These are phyloP conservation scores for Nakaseomyces sp. DNA, from an alignment of 1,139 yeast species.

Conservation along the genomic window DNA sequence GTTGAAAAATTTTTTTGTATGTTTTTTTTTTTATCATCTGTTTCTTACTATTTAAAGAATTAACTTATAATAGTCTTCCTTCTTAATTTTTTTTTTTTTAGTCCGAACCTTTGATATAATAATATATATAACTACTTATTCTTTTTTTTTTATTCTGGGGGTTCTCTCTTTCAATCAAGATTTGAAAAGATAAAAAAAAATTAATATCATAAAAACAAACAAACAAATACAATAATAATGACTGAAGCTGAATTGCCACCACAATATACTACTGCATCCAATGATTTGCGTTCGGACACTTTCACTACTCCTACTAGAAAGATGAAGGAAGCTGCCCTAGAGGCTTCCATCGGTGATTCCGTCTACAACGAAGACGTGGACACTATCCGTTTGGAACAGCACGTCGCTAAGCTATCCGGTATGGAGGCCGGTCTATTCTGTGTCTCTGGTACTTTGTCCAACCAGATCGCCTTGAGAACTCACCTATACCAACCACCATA, in stretches of 20 bases:
- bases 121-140: too few species aligned
- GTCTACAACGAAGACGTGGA: constrained; percentile 78
- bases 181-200: neutral
- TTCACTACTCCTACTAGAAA: constrained; percentile 82
- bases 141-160: constrained; percentile 39
- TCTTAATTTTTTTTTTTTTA: neutral
- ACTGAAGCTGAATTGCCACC: constrained; percentile 22
- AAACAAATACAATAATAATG: constrained; percentile 10
- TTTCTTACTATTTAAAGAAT: neutral
- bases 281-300: constrained; percentile 77
- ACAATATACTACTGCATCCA: constrained; percentile 34
- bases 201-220: too few species aligned
- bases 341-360: constrained; percentile 72
- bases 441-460: constrained; percentile 84
- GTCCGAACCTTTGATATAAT: neutral
- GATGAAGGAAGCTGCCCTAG: constrained; percentile 57
- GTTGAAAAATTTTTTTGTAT: neutral
- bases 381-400: constrained; percentile 56
- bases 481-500: constrained; percentile 81
- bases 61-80: neutral
- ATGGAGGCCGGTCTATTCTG: constrained; percentile 79
- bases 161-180: constrained; percentile 69
- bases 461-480: constrained; percentile 76
- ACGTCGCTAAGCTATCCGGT: constrained; percentile 65
- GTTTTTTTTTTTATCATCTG: neutral